These are phyloP conservation scores for Eutrema salsugineum DNA, from an alignment of 441 rosid species.

Conservation along the genomic window DNA sequence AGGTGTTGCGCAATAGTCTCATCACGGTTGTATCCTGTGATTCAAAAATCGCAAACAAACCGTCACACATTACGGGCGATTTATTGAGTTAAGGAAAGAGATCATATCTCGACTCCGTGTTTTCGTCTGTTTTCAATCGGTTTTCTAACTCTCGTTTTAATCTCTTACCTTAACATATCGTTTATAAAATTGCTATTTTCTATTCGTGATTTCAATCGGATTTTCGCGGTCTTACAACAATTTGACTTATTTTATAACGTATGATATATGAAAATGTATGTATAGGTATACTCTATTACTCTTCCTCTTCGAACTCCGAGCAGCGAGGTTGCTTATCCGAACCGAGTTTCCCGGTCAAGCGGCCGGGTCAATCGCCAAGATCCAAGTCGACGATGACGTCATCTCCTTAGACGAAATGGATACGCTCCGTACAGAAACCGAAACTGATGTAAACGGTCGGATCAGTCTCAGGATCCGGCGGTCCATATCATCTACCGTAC, in stretches of 20 bases:
- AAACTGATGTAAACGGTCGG: constrained; percentile 53
- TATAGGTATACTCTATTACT: constrained; percentile 70
- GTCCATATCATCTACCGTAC: constrained; percentile 67
- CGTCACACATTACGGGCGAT: too few species aligned
- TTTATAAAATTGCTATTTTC: too few species aligned
- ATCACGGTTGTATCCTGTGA: too few species aligned
- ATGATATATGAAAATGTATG: background rate
- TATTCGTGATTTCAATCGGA: too few species aligned
- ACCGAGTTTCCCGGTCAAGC: constrained; percentile 60
- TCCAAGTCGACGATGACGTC: constrained; percentile 66
- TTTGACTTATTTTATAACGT: background rate
- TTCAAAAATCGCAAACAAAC: too few species aligned
- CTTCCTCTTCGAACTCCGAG: constrained; percentile 67
- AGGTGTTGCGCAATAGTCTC: too few species aligned
- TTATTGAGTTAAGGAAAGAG: too few species aligned
- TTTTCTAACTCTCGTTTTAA: too few species aligned
- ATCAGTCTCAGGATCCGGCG: constrained; percentile 60
- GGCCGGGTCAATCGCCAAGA: constrained; percentile 56
- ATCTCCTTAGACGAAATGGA: constrained; percentile 72
- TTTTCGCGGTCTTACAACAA: too few species aligned
- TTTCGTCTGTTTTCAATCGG: too few species aligned
- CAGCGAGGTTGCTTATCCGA: constrained; percentile 53
- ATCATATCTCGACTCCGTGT: too few species aligned
- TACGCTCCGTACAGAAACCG: constrained; percentile 71
- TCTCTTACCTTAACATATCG: too few species aligned